Evolutionary conservation across 2,329 filamentous ascomycete species (phyloP).

Genomic region (Alternaria consortialis): DNA sequence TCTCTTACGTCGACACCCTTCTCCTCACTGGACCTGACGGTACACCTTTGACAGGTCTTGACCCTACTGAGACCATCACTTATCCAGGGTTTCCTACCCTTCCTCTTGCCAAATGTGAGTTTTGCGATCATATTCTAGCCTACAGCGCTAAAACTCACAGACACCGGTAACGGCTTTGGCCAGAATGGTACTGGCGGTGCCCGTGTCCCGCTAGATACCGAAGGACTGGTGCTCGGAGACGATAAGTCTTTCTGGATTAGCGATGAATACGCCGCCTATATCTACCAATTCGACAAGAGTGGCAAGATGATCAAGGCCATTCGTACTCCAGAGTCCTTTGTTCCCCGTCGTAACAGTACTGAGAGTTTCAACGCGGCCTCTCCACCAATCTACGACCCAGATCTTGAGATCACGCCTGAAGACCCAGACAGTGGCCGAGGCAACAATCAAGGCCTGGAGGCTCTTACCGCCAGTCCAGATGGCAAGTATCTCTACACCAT

Average conservation of each 20-base stretch:
- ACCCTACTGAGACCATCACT: constrained; percentile 40
- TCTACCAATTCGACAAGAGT: constrained; percentile 69
- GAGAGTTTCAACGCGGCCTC: constrained; percentile 70
- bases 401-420: constrained; percentile 60
- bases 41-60: constrained; percentile 61
- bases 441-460: constrained; percentile 82
- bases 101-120: constrained; percentile 65
- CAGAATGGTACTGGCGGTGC: constrained; percentile 66
- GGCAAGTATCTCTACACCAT: constrained; percentile 71
- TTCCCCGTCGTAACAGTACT: constrained; percentile 69
- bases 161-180: constrained; percentile 73
- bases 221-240: constrained; percentile 69
- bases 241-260: constrained; percentile 72
- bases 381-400: constrained; percentile 67
- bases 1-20: constrained; percentile 71
- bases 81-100: constrained; percentile 69
- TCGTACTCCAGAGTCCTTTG: constrained; percentile 69
- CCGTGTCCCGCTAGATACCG: constrained; percentile 69
- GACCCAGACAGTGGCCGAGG: constrained; percentile 69
- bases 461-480: constrained; percentile 69
- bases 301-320: constrained; percentile 72
- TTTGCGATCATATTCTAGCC: neutral
- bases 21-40: constrained; percentile 71
- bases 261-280: constrained; percentile 71
- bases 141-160: constrained; percentile 16